A percentile compares a stretch with the other conserved stretches of the same genome.
Conservation (phyloP, 345 rosid species). For the Xanthoceras sorbifolium region DNA sequence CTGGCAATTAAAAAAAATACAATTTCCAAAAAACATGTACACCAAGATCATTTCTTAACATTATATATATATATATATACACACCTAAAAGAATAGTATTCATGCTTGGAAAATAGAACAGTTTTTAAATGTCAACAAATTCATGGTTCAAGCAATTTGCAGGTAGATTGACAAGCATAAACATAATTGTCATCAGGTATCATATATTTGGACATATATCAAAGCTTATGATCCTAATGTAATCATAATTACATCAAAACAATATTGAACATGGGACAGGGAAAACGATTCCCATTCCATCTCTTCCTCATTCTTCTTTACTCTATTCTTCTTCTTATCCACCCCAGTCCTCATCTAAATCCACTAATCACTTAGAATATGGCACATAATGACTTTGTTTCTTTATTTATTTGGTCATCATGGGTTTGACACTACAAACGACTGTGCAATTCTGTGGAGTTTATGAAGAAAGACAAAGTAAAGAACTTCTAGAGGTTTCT, state of each 20-base stretch:
- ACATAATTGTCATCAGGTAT: not conserved
- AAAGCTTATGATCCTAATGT: not conserved
- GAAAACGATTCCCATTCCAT: not conserved
- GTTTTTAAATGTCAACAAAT: not conserved
- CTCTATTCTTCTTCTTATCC: not conserved
- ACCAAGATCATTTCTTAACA: not conserved
- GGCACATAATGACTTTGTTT: not conserved
- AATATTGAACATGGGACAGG: not conserved
- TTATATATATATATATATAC: not conserved
- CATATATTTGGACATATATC: not conserved
- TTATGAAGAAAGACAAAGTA: not conserved
- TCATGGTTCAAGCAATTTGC: not conserved
- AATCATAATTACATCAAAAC: not conserved
- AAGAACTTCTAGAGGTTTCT: not conserved
- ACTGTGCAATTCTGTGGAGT: not conserved
- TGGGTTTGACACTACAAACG: not conserved
- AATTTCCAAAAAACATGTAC: not conserved
- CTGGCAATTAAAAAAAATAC: conserved; percentile 23
- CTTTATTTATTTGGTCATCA: not conserved
- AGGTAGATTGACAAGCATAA: not conserved
- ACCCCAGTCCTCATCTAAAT: not conserved
- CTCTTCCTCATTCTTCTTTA: not conserved
- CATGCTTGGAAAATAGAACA: not conserved
- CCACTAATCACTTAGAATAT: not conserved
- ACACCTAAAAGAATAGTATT: not conserved